Base-by-base conservation (phyloP, 805 yeast species). In the Pichia occidentalis region DNA sequence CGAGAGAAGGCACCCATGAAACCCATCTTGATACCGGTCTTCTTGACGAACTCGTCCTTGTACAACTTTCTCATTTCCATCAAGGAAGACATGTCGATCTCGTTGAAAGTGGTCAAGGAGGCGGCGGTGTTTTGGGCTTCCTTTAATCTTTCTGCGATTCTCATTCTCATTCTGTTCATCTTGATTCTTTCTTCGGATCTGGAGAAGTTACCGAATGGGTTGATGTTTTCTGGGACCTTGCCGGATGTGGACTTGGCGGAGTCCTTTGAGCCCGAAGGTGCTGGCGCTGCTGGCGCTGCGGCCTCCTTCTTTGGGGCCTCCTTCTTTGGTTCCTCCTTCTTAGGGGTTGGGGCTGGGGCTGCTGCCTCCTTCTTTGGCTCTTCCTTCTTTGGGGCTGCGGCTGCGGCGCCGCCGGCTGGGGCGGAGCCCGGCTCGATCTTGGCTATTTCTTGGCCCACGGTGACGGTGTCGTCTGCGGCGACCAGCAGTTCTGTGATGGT, bases 111-210 rank as follows among this genome's bases (percentile, higher is more conserved):
- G 40, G 98, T 90, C 60, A 90, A 77, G 32, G 97, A 85, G 26
- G 98, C 98, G 50, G 97, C 95, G 40, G 97, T 88, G 74, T 92
- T 92, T 70, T 90, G 98, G 24, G 97, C 85, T 73, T 92, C 97
- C 85, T 90, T 90, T 61, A 90, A 82, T 70, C 98, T 85, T 73
- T 90, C 97, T 44, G 98, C 95, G 51, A 92, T 92, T 75, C 98
- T 85, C 68, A 85, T 67, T 70, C 98, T 83, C 97, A 90, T 92
- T 73, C 98, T 85, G 80, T 88, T 92, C 97, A 90, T 90, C 74
- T 90, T 90, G 48, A 92, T 94, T 62, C 87, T 77, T 60, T 80
- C 83, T 69, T 92, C 97, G 45, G 68, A 65, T 71, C 98, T 84
- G 42, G 92, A 73, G 58, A 85, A 85, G 24, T 73, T 52, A 28